Evolutionary conservation across 2,329 filamentous ascomycete genomes (phyloP), one percentile per base, ranked within the genome.

Genomic region (Cercospora canescens): DNA sequence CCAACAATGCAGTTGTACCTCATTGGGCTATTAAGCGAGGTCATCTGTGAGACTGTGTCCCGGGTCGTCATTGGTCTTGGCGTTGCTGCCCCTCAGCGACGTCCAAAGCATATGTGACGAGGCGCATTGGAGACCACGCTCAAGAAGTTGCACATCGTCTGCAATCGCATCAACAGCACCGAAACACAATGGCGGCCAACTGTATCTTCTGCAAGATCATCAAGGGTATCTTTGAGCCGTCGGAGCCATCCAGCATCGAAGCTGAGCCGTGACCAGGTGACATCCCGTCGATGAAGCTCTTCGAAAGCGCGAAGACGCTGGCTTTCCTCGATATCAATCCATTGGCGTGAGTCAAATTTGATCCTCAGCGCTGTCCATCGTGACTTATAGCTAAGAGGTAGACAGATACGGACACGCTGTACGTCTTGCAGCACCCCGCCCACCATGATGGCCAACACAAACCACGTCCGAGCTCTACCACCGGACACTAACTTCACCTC

Each of bases 141-240:
- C 32, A 24, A 54, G 6, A 56, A 18, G n/a, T 9, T 9, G n/a
- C 26, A 12, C 5, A 14, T 18, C 3, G 14, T 59, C 30, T 12
- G 18, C 6, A 16, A 56, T 35, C 9, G 9, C 37, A 14, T 24
- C 41, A 8, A 35, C n/a, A 30, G 39, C 24, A 26, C 30, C 30
- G 16, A n/a, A 12, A 21, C 41, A 66, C 12, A 41, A 76, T 76
- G 75, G 74, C 75, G 18, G 84, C 90, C 62, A 84, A 89, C 69
- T 99, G 95, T 79, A 93, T 98, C 77, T 99, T 99, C 84, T 99
- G 95, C 86, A 96, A 93, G 81, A 98, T 99, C 78, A 91, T 99
- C 84, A 96, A 96, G 87, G 94, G 94, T 87, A 80, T 11, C n/a
- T 18, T 39, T 16, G 21, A 52, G 21, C 14, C 16, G 18, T 41